A percentile compares a stretch with the other conserved stretches of the same genome.
These are phyloP conservation scores for Starmerella khaoyaiensis DNA, from an alignment of 805 yeast genomes.

Conservation along the genomic window DNA sequence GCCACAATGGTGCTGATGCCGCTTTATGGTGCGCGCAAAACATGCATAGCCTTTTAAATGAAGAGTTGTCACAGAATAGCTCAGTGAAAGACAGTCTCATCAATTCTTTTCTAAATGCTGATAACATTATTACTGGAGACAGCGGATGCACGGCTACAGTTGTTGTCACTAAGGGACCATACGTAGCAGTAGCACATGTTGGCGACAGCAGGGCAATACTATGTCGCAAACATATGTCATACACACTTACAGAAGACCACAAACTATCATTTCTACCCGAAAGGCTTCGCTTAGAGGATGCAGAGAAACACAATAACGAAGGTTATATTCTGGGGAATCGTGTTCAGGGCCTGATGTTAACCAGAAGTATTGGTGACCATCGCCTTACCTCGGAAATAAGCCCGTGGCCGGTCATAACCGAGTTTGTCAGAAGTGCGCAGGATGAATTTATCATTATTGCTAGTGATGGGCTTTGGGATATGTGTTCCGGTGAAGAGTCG, in stretches of 20 bases:
- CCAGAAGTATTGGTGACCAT: constrained; percentile 70
- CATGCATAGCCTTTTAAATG: constrained; percentile 5
- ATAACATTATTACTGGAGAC: constrained; percentile 3
- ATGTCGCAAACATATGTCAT: constrained; percentile 1
- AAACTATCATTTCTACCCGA: constrained; percentile 5
- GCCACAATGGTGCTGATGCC: constrained; percentile 16
- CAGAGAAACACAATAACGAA: not conserved
- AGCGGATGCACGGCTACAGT: constrained; percentile 19
- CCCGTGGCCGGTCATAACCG: constrained; percentile 64
- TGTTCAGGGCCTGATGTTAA: constrained; percentile 75
- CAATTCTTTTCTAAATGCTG: constrained; percentile 5
- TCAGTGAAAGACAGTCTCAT: constrained; percentile 1
- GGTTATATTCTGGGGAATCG: constrained; percentile 6
- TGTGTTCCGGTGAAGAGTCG: constrained; percentile 58
- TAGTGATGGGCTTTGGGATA: constrained; percentile 88
- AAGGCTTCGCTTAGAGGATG: constrained; percentile 3
- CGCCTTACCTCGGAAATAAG: constrained; percentile 47
- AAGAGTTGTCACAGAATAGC: not conserved
- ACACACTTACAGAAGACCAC: constrained; percentile 14
- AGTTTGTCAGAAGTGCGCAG: constrained; percentile 41
- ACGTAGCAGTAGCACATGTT: constrained; percentile 12
- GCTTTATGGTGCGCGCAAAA: constrained; percentile 12
- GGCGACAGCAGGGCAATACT: constrained; percentile 16
- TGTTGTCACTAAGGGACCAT: not conserved
- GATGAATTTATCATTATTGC: constrained; percentile 71